Conservation (phyloP, 805 yeast species). For the Barnettozyma sucrosica region DNA sequence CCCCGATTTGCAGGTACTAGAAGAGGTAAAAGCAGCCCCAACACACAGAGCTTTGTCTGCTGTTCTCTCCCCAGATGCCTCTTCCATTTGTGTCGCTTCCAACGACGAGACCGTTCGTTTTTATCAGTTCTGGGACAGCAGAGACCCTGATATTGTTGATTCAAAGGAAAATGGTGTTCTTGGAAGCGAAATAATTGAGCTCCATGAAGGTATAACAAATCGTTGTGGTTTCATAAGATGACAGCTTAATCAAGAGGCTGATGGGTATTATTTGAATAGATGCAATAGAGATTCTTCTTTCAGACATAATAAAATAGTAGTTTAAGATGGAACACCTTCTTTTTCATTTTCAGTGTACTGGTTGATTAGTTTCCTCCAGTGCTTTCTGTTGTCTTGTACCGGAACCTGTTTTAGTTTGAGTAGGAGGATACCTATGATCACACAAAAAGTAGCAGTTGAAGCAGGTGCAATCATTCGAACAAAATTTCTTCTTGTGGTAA, state of each 20-base stretch:
- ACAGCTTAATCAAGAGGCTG: background rate
- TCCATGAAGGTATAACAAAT: conserved; percentile 46
- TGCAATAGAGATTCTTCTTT: background rate
- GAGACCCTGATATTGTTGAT: conserved; percentile 30
- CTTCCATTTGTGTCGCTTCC: conserved; percentile 63
- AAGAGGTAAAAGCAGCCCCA: conserved; percentile 44
- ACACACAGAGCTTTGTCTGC: conserved; percentile 62
- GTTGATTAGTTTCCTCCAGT: conserved; percentile 54
- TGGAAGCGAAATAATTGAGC: conserved; percentile 54
- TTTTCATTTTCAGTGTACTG: conserved; percentile 57
- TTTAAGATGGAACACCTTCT: conserved; percentile 81
- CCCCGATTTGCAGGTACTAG: conserved; percentile 50
- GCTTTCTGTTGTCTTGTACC: conserved; percentile 60
- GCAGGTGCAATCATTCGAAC: conserved; percentile 63
- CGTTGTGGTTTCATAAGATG: conserved; percentile 26
- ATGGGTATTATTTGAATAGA: background rate
- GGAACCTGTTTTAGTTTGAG: conserved; percentile 61
- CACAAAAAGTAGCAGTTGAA: conserved; percentile 47
- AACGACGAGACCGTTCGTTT: conserved; percentile 76
- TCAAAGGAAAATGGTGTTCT: conserved; percentile 41
- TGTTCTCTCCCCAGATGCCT: conserved; percentile 56
- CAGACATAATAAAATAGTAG: background rate
- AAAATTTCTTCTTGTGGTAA: conserved; percentile 49
- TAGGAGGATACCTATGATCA: conserved; percentile 45
- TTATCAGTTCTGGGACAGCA: conserved; percentile 61